Percentiles rank a stretch among this genome's conserved stretches.
phyloP scores from a whole-genome alignment of 148 eudicot species.

The Heliosperma pusillum region DNA sequence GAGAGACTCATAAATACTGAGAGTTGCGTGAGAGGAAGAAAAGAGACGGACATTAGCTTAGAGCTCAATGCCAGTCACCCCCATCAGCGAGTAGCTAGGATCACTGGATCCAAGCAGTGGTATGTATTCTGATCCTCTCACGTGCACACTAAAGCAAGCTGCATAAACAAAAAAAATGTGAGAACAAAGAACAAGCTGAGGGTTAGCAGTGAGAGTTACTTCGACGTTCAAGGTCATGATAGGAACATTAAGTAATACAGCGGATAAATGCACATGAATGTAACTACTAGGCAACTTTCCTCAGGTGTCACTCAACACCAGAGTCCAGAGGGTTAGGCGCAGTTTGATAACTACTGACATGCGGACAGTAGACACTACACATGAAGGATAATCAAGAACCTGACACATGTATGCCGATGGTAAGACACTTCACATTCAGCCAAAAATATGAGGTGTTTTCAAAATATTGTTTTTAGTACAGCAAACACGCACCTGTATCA shows the following conservation, averaged over 20 bases:
- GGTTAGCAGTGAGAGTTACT: neutral
- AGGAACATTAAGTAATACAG: neutral
- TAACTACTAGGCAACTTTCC: neutral
- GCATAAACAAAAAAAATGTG: conserved; percentile 16
- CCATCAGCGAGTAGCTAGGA: conserved; percentile 56
- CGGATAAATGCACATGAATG: neutral
- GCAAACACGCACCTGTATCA: too few species aligned
- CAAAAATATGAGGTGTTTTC: too few species aligned
- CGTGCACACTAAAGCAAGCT: conserved; percentile 95
- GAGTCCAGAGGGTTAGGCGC: neutral
- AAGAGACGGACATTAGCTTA: conserved; percentile 12
- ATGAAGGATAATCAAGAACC: too few species aligned
- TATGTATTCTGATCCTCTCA: conserved; percentile 92
- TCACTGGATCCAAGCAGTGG: conserved; percentile 71
- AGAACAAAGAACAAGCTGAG: conserved; percentile 3
- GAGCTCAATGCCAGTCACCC: conserved; percentile 52
- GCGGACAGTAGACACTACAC: too few species aligned
- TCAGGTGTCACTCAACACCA: neutral
- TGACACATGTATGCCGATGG: too few species aligned
- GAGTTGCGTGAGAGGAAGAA: neutral
- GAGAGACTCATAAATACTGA: neutral
- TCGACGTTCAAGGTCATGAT: neutral
- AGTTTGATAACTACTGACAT: neutral
- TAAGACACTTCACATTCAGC: too few species aligned
- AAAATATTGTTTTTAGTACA: too few species aligned